Percentiles rank a stretch among this genome's conserved stretches.
Conservation (phyloP, 2,329 filamentous ascomycete genomes). For the Claviceps purpurea region DNA sequence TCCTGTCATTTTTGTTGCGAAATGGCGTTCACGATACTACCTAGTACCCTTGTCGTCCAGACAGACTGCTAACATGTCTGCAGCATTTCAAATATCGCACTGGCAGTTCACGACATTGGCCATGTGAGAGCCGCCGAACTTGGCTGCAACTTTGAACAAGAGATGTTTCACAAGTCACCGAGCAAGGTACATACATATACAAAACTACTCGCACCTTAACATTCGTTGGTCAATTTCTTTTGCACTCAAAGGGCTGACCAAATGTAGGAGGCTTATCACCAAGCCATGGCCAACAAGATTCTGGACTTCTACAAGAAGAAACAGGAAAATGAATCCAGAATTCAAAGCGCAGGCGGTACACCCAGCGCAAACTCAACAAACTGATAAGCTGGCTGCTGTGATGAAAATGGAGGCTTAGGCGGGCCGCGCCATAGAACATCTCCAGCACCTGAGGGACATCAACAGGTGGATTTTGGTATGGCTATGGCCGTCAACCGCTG, state of each 20-base stretch:
- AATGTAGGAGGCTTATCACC: conserved; percentile 35
- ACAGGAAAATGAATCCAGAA: conserved; percentile 32
- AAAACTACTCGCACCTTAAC: neutral
- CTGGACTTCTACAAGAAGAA: conserved; percentile 37
- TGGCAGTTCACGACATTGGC: conserved; percentile 30
- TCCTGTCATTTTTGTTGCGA: neutral
- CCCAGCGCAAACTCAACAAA: conserved; percentile 25
- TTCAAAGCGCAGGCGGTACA: conserved; percentile 27
- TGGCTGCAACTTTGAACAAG: conserved; percentile 34
- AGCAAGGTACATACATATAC: conserved; percentile 28
- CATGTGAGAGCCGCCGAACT: conserved; percentile 26
- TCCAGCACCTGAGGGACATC: conserved; percentile 43
- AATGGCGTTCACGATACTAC: neutral
- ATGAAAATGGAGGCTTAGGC: conserved; percentile 42
- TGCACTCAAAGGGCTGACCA: conserved; percentile 5
- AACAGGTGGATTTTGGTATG: conserved; percentile 24
- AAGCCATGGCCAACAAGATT: conserved; percentile 30
- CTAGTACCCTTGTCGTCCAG: neutral
- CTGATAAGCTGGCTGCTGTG: conserved; percentile 26
- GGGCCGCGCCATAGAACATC: conserved; percentile 34
- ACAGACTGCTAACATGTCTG: conserved; percentile 4
- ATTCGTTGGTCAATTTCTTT: neutral
- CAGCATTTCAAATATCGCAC: conserved; percentile 37
- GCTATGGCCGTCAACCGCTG: conserved; percentile 15
- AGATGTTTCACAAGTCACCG: conserved; percentile 29